Evolutionary conservation across 345 rosid genomes (phyloP), one percentile per base, ranked within the genome.

Genomic region (Camelina laxa): DNA sequence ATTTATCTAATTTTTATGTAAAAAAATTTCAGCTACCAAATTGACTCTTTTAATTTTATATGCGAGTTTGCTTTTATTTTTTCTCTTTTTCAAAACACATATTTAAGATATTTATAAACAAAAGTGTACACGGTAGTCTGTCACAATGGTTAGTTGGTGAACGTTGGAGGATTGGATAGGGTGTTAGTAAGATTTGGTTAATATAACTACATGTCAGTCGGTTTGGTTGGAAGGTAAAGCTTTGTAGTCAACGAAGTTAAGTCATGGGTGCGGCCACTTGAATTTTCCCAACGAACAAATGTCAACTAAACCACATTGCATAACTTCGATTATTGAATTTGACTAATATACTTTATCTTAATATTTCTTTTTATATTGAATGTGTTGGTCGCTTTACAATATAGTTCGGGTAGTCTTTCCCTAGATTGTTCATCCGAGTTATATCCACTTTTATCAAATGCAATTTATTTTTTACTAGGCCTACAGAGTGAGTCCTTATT

Each of bases 171-270:
- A 48, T 75, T 48, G 67, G 60, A 67, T 65, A 65, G 15, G 49
- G 30, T 63, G 24, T 21, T 49, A 66, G 67, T 58, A 47, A 42
- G 67, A 36, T 35, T 57, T 59, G 47, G 68, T 60, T 67, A 15
- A 30, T 19, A 14, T 2, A 19, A 70, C 48, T 53, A 69, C 75
- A 70, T 69, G 80, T 31, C 65, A 16, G 1, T 76, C 33, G 13
- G 75, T 70, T 19, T 62, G 63, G 20, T 56, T 53, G 65, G 74
- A 75, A 75, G 70, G 79, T 74, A 58, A 67, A 48, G 44, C 55
- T 59, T 24, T 33, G 17, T 53, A 31, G 65, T 69, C 48, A 61
- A 57, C 57, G 21, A 69, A 62, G 51, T 45, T 76, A 53, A 48
- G 65, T 44, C 31, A 61, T 42, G n/a, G 70, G 54, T 54, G 75